A percentile compares a stretch with the other conserved stretches of the same genome.
These are phyloP conservation scores for Blastobotrys persicus DNA, from an alignment of 1,139 yeast genomes.

Conservation along the genomic window DNA sequence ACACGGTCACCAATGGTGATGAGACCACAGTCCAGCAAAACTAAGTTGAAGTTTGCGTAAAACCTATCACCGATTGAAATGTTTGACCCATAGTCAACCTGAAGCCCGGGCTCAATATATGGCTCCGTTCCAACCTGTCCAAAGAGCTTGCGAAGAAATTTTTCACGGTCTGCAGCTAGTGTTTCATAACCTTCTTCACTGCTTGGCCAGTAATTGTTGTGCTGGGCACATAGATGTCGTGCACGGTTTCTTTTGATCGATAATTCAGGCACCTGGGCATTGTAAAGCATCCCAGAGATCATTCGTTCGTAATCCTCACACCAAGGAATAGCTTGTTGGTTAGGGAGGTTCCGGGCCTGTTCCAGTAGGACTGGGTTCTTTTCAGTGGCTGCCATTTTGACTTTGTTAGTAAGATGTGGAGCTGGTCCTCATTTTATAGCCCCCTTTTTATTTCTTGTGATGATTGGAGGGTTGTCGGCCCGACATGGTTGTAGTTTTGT, in stretches of 20 bases:
- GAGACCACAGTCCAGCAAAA: slow-evolving; percentile 1
- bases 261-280: slow-evolving; percentile 3
- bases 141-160: background rate
- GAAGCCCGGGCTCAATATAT: slow-evolving; percentile 6
- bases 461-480: too few species aligned
- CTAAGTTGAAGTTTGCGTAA: slow-evolving; percentile 5
- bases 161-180: slow-evolving; percentile 1
- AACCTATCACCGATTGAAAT: slow-evolving; percentile 4
- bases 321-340: slow-evolving; percentile 4
- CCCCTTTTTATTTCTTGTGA: too few species aligned
- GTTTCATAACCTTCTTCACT: background rate
- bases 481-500: too few species aligned
- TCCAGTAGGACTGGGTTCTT: background rate
- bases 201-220: slow-evolving; percentile 2
- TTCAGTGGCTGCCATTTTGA: slow-evolving; percentile 8
- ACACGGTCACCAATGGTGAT: slow-evolving; percentile 3
- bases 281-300: slow-evolving; percentile 6
- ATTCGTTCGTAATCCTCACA: slow-evolving; percentile 5
- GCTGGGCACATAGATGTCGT: slow-evolving; percentile 3
- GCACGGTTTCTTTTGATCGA: background rate
- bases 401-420: too few species aligned
- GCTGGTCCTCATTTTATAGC: too few species aligned
- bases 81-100: slow-evolving; percentile 4
- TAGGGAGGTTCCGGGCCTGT: background rate
- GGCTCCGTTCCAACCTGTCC: slow-evolving; percentile 5